phyloP scores from a whole-genome alignment of 1,284 basidiomycete genomes.

The Trametes sp. region DNA sequence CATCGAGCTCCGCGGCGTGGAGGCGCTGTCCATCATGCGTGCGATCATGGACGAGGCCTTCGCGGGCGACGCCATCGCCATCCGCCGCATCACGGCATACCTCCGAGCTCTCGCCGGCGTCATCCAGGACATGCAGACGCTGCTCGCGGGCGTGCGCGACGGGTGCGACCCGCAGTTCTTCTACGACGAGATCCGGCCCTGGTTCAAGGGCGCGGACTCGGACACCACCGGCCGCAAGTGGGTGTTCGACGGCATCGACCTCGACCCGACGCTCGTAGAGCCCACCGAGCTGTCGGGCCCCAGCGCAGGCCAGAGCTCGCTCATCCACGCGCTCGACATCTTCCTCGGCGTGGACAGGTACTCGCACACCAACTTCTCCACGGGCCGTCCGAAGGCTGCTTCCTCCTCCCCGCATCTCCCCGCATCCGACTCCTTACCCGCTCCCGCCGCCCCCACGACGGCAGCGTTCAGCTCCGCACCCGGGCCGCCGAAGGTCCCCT shows the following conservation, averaged over 20 bases:
- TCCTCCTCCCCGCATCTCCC: neutral
- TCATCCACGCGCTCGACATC: slow-evolving; percentile 90
- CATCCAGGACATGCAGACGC: slow-evolving; percentile 67
- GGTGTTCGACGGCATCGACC: slow-evolving; percentile 82
- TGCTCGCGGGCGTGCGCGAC: slow-evolving; percentile 73
- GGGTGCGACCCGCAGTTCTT: slow-evolving; percentile 85
- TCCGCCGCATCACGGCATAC: slow-evolving; percentile 77
- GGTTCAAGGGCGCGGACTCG: slow-evolving; percentile 90
- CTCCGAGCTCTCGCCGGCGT: slow-evolving; percentile 71
- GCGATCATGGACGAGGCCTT: slow-evolving; percentile 92
- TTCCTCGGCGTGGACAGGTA: slow-evolving; percentile 87
- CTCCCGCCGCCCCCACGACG: slow-evolving; percentile 18
- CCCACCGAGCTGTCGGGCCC: slow-evolving; percentile 84
- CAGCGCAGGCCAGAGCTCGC: slow-evolving; percentile 89
- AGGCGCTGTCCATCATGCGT: slow-evolving; percentile 88
- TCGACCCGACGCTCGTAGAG: slow-evolving; percentile 52
- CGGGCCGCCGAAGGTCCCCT: slow-evolving; percentile 48
- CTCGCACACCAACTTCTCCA: slow-evolving; percentile 45
- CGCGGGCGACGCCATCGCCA: slow-evolving; percentile 82
- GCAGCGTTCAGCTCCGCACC: slow-evolving; percentile 29
- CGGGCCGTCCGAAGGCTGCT: slow-evolving; percentile 24
- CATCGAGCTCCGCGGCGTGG: slow-evolving; percentile 92
- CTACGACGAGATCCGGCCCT: slow-evolving; percentile 88
- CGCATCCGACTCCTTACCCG: slow-evolving; percentile 1
- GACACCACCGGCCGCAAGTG: slow-evolving; percentile 67